phyloP scores from a whole-genome alignment of 2,329 filamentous ascomycete genomes.

The Xylariaceae sp. region DNA sequence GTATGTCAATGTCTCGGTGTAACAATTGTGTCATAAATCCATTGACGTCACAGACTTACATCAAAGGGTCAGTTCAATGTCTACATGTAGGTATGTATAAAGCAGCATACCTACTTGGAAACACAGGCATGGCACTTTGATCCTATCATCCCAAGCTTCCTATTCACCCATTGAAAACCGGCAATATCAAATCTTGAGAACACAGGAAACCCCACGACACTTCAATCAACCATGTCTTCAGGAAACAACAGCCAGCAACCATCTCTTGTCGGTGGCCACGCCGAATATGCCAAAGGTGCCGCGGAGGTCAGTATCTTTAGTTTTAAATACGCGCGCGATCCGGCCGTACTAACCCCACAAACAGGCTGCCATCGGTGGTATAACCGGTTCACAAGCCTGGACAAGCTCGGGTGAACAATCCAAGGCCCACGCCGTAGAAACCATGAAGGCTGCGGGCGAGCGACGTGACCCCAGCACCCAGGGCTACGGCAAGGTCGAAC shows the following conservation, averaged over 20 bases:
- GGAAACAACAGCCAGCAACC: slow-evolving; percentile 48
- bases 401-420: slow-evolving; percentile 64
- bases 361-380: slow-evolving; percentile 61
- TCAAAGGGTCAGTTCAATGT: neutral
- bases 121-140: neutral
- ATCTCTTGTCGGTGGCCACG: slow-evolving; percentile 65
- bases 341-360: neutral
- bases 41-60: slow-evolving; percentile 27
- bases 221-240: slow-evolving; percentile 37
- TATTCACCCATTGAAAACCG: neutral
- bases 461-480: slow-evolving; percentile 54
- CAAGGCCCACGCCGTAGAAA: slow-evolving; percentile 62
- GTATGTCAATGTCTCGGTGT: slow-evolving; percentile 19
- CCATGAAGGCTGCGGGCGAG: slow-evolving; percentile 64
- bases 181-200: neutral
- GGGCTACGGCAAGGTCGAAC: slow-evolving; percentile 66
- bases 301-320: slow-evolving; percentile 54
- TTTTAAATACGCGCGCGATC: neutral
- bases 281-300: slow-evolving; percentile 69
- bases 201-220: slow-evolving; percentile 34
- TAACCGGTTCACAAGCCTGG: slow-evolving; percentile 67
- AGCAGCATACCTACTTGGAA: neutral
- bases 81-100: slow-evolving; percentile 3
- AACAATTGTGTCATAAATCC: slow-evolving; percentile 21
- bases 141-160: neutral